Percentiles rank a stretch among this genome's conserved stretches.
phyloP scores from a whole-genome alignment of 768 basidiomycete species.

The Mycena belliarum region DNA sequence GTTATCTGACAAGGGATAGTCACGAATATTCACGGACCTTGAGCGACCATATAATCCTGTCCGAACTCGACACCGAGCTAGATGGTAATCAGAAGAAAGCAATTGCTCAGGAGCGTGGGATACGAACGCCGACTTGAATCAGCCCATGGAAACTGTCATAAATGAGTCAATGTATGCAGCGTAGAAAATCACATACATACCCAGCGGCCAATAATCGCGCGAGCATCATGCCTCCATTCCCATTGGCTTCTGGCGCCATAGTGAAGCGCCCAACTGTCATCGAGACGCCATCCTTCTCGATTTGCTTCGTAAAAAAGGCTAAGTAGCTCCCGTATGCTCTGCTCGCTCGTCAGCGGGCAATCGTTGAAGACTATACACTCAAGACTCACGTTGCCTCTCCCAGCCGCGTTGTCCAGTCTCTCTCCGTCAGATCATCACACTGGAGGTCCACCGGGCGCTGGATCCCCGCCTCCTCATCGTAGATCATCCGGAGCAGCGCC shows the following conservation, averaged over 20 bases:
- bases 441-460: constrained; percentile 31
- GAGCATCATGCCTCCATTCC: constrained; percentile 12
- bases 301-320: constrained; percentile 7
- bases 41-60: constrained; percentile 15
- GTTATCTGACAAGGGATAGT: too few relatives aligned
- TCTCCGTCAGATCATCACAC: constrained; percentile 27
- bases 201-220: constrained; percentile 9
- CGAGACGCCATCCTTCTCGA: neutral
- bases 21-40: neutral
- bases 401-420: constrained; percentile 37
- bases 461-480: constrained; percentile 28
- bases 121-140: constrained; percentile 12
- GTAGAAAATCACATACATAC: constrained; percentile 7
- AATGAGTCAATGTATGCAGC: too few relatives aligned
- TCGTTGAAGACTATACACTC: neutral
- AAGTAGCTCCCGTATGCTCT: constrained; percentile 19
- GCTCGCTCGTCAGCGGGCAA: neutral
- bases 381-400: constrained; percentile 35
- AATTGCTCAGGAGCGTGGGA: neutral
- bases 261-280: constrained; percentile 2
- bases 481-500: constrained; percentile 36
- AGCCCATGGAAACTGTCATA: constrained; percentile 13
- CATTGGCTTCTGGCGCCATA: constrained; percentile 19
- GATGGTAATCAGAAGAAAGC: neutral
- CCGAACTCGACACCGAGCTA: constrained; percentile 19